A percentile compares a stretch with the other conserved stretches of the same genome.
Evolutionary conservation across 2,329 filamentous ascomycete genomes (phyloP).

Genomic region (Pseudogymnoascus sp.): DNA sequence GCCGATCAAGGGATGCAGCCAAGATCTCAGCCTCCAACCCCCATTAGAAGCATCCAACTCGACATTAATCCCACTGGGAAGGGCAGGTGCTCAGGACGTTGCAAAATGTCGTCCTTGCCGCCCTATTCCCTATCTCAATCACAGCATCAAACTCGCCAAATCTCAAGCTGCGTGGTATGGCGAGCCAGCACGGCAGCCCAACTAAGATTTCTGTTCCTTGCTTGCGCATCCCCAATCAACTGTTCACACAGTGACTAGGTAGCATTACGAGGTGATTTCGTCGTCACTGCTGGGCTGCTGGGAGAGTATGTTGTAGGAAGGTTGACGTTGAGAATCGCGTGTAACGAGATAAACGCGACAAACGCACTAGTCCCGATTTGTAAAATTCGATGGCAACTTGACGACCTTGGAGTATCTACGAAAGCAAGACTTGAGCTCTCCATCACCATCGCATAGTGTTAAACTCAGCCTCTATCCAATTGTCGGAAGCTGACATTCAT

Average conservation of each 20-base stretch:
- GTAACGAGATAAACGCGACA: conserved; percentile 9
- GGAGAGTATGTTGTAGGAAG: conserved; percentile 15
- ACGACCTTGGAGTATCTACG: neutral
- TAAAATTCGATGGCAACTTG: conserved; percentile 1
- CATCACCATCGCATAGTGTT: neutral
- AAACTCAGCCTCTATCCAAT: neutral
- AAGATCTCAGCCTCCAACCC: conserved; percentile 15
- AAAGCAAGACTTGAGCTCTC: neutral
- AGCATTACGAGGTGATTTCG: conserved; percentile 17
- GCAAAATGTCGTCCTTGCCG: conserved; percentile 27
- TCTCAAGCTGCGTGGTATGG: conserved; percentile 1
- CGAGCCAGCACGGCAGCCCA: conserved; percentile 13
- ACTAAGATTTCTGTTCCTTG: conserved; percentile 33
- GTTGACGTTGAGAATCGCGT: conserved; percentile 12
- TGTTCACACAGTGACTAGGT: conserved; percentile 7
- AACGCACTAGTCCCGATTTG: conserved; percentile 11
- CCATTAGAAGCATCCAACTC: conserved; percentile 15
- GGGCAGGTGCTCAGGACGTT: conserved; percentile 24
- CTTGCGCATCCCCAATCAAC: conserved; percentile 25
- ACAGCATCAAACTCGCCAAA: neutral
- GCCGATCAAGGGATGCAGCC: neutral
- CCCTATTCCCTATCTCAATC: conserved; percentile 9
- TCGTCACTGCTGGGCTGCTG: conserved; percentile 28
- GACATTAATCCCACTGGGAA: conserved; percentile 13
- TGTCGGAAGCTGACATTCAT: neutral